phyloP scores from a whole-genome alignment of 306 rosid species.

The Prunus mume region DNA sequence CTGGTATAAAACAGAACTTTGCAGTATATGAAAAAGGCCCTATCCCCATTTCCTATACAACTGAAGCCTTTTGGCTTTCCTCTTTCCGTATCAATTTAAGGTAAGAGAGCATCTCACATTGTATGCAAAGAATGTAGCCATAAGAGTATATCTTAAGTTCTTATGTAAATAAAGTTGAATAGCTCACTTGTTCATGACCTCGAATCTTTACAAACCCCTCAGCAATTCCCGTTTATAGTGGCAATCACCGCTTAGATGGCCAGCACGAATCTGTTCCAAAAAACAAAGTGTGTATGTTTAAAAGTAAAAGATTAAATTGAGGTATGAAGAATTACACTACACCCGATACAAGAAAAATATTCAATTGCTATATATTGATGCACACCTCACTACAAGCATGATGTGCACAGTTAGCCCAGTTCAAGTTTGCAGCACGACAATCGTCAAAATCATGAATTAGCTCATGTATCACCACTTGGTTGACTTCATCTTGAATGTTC shows the following conservation, averaged over 20 bases:
- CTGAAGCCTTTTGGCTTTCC: not conserved
- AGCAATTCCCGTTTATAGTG: constrained; percentile 83
- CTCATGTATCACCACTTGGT: constrained; percentile 77
- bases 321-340: constrained; percentile 3
- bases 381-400: constrained; percentile 93
- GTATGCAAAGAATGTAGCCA: not conserved
- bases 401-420: constrained; percentile 88
- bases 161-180: not conserved
- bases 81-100: not conserved
- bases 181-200: constrained; percentile 79
- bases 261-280: constrained; percentile 73
- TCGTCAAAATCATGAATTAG: constrained; percentile 88
- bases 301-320: not conserved
- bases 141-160: not conserved
- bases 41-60: not conserved
- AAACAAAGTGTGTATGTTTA: not conserved
- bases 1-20: not conserved
- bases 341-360: not conserved
- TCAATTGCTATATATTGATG: not conserved
- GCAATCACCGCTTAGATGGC: constrained; percentile 92
- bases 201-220: constrained; percentile 55
- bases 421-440: constrained; percentile 73
- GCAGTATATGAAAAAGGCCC: not conserved
- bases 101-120: not conserved
- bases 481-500: constrained; percentile 68